Conservation (phyloP, 2,329 filamentous ascomycete genomes). For the Xylaria sp. region DNA sequence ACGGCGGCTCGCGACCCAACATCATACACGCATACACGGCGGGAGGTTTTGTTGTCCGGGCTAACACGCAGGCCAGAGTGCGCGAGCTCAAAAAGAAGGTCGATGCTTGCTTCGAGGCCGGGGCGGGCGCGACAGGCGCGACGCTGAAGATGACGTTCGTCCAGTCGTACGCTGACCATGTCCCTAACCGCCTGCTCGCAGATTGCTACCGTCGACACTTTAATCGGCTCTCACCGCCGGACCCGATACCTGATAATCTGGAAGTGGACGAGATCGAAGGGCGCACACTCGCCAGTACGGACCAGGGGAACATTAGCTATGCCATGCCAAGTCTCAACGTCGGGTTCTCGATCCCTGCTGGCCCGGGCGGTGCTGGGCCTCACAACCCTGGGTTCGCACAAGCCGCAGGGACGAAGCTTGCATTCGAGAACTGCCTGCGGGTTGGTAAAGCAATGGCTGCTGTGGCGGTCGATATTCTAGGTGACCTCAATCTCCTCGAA, state of each 20-base stretch:
- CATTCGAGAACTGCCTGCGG: slow-evolving; percentile 59
- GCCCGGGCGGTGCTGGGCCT: slow-evolving; percentile 57
- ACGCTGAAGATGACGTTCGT: slow-evolving; percentile 56
- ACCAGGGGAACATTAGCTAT: slow-evolving; percentile 70
- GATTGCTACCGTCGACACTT: slow-evolving; percentile 58
- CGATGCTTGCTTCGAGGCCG: slow-evolving; percentile 59
- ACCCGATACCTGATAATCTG: slow-evolving; percentile 51
- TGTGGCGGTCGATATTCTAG: slow-evolving; percentile 60
- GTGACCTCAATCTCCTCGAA: slow-evolving; percentile 54
- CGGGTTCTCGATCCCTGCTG: slow-evolving; percentile 63
- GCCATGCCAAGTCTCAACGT: slow-evolving; percentile 65
- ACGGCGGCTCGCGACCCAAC: slow-evolving; percentile 65
- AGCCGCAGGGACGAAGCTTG: slow-evolving; percentile 60
- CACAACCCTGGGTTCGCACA: slow-evolving; percentile 65
- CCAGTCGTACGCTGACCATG: slow-evolving; percentile 64
- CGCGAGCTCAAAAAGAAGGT: slow-evolving; percentile 56
- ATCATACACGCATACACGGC: slow-evolving; percentile 63
- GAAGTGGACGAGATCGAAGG: slow-evolving; percentile 57
- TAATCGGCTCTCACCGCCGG: slow-evolving; percentile 54
- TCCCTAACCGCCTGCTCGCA: slow-evolving; percentile 64
- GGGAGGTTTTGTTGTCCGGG: slow-evolving; percentile 50
- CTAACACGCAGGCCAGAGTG: slow-evolving; percentile 53
- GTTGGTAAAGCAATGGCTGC: slow-evolving; percentile 62
- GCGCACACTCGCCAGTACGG: slow-evolving; percentile 64
- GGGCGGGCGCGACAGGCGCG: slow-evolving; percentile 62